phyloP scores from a whole-genome alignment of 306 rosid species.

The Canavalia ensiformis region DNA sequence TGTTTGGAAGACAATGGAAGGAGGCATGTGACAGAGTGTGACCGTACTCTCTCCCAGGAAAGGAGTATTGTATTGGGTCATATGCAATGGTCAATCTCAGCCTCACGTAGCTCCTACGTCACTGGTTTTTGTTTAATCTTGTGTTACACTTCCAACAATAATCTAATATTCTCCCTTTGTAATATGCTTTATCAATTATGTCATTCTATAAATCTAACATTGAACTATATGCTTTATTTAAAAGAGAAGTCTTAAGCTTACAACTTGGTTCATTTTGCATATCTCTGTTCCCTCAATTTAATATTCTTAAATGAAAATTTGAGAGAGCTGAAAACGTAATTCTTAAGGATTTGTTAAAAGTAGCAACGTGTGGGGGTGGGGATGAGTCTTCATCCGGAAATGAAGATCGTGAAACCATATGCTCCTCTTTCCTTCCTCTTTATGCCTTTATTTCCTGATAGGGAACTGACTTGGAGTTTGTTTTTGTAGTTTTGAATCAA shows the following conservation, averaged over 20 bases:
- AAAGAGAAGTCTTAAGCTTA: neutral
- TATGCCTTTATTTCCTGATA: slow-evolving; percentile 29
- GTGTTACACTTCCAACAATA: neutral
- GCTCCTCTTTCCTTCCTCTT: slow-evolving; percentile 28
- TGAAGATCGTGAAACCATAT: slow-evolving; percentile 13
- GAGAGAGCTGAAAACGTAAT: neutral
- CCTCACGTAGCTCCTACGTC: slow-evolving; percentile 3
- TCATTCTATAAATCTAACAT: neutral
- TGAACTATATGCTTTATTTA: neutral
- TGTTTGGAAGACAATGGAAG: slow-evolving; percentile 27
- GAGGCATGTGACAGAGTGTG: neutral
- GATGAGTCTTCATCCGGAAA: slow-evolving; percentile 1
- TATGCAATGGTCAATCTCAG: slow-evolving; percentile 1
- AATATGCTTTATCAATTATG: neutral
- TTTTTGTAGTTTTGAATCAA: slow-evolving; percentile 18
- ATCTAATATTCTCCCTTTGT: too few relatives aligned
- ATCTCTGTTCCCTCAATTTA: neutral
- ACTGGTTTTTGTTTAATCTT: neutral
- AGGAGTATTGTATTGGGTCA: neutral
- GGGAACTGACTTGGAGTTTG: slow-evolving; percentile 18
- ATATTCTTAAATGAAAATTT: too few relatives aligned
- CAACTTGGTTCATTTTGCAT: neutral
- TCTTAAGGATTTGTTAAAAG: neutral
- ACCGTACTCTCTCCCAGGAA: neutral
- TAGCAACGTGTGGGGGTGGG: neutral